Evolutionary conservation across 2,329 filamentous ascomycete genomes (phyloP).

Genomic region (Tolypocladium amazonense): DNA sequence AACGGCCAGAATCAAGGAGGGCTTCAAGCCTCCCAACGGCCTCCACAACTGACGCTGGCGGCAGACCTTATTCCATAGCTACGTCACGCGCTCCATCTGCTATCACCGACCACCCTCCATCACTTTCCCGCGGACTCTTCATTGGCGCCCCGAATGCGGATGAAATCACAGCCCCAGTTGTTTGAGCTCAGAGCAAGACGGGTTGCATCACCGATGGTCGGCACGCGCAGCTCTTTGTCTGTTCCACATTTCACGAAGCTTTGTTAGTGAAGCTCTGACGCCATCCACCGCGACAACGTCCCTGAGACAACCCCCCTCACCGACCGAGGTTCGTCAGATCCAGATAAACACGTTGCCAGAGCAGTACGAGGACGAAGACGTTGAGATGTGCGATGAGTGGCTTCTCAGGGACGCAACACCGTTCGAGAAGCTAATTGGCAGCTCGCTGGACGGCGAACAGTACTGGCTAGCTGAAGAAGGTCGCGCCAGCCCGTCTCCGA

Average conservation of each 20-base stretch:
- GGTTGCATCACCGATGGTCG: background rate
- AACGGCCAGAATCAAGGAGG: background rate
- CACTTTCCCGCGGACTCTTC: background rate
- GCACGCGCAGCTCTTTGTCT: background rate
- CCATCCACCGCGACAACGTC: background rate
- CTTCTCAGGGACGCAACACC: too few relatives aligned
- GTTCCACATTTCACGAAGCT: background rate
- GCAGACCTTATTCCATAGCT: background rate
- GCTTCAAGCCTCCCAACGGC: background rate
- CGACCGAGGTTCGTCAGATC: background rate
- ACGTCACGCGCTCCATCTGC: constrained; percentile 1
- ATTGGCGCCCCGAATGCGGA: background rate
- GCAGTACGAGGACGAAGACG: background rate
- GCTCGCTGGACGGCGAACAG: background rate
- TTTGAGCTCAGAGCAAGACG: background rate
- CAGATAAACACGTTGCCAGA: background rate
- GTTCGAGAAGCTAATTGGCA: background rate
- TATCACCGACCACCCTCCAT: background rate
- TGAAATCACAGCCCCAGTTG: background rate
- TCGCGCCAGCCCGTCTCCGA: background rate
- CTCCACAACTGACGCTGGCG: background rate
- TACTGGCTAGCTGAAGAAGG: background rate
- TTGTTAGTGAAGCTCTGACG: background rate
- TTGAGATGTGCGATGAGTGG: background rate
- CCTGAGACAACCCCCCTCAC: background rate